Evolutionary conservation across 2,329 filamentous ascomycete species (phyloP).

Genomic region (Exserohilum rostratum): DNA sequence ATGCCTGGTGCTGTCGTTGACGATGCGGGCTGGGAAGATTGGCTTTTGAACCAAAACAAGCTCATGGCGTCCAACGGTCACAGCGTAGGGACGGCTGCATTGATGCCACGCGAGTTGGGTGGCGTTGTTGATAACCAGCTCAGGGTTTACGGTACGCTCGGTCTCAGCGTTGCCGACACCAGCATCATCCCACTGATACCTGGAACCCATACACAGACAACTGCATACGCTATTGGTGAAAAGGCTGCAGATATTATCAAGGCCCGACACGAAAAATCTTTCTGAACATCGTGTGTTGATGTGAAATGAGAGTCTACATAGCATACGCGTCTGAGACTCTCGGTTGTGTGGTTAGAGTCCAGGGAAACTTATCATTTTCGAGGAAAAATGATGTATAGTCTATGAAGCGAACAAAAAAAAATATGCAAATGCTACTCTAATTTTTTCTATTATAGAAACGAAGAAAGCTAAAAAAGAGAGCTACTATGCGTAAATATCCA

Average conservation of each 20-base stretch:
- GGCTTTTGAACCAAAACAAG: neutral
- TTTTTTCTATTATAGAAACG: too few species aligned
- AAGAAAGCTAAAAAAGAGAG: too few species aligned
- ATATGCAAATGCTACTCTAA: too few species aligned
- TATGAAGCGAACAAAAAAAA: too few species aligned
- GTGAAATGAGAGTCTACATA: too few species aligned
- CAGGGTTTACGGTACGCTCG: constrained; percentile 25
- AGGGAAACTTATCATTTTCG: too few species aligned
- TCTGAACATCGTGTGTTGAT: too few species aligned
- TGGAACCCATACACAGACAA: constrained; percentile 20
- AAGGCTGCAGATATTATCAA: constrained; percentile 22
- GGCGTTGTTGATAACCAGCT: constrained; percentile 27
- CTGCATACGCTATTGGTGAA: constrained; percentile 34
- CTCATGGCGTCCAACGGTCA: constrained; percentile 14
- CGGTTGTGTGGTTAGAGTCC: too few species aligned
- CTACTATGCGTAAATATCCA: too few species aligned
- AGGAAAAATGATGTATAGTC: too few species aligned
- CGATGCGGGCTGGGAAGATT: neutral
- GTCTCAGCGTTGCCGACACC: constrained; percentile 11
- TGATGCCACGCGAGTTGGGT: constrained; percentile 18
- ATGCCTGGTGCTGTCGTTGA: constrained; percentile 20
- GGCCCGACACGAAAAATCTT: constrained; percentile 24
- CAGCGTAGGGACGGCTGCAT: constrained; percentile 21
- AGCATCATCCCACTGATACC: constrained; percentile 1
- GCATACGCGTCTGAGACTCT: too few species aligned